phyloP scores from a whole-genome alignment of 805 yeast species.

The Torulaspora microellipsoides region DNA sequence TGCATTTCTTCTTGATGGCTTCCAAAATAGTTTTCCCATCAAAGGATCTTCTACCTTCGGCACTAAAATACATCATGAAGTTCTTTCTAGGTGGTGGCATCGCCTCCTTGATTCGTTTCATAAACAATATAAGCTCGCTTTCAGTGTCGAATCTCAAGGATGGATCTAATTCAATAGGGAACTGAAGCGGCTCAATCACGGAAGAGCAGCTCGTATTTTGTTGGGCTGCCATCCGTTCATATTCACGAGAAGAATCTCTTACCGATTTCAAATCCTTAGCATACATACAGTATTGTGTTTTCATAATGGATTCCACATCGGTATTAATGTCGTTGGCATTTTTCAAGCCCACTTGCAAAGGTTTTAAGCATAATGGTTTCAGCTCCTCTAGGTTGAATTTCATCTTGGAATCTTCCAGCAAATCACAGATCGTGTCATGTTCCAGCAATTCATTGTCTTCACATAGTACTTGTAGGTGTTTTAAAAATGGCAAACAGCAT shows the following conservation, averaged over 20 bases:
- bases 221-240: conserved; percentile 1
- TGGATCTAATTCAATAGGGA: conserved; percentile 16
- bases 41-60: conserved; percentile 29
- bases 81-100: conserved; percentile 12
- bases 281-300: conserved; percentile 9
- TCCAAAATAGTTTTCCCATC: conserved; percentile 24
- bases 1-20: conserved; percentile 21
- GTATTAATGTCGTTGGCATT: conserved; percentile 6
- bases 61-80: conserved; percentile 15
- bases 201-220: background rate
- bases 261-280: conserved; percentile 8
- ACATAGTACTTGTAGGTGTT: background rate
- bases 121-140: conserved; percentile 17
- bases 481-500: conserved; percentile 16
- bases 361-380: conserved; percentile 7
- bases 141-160: conserved; percentile 13
- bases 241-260: conserved; percentile 5
- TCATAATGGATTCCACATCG: conserved; percentile 10
- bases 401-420: background rate
- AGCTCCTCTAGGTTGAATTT: conserved; percentile 2
- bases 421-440: conserved; percentile 2
- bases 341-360: conserved; percentile 6
- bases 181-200: background rate
- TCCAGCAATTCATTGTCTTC: conserved; percentile 1
- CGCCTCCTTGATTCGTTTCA: conserved; percentile 11